Conservation (phyloP, 2,329 filamentous ascomycete genomes). For the Penicillium glabrum region DNA sequence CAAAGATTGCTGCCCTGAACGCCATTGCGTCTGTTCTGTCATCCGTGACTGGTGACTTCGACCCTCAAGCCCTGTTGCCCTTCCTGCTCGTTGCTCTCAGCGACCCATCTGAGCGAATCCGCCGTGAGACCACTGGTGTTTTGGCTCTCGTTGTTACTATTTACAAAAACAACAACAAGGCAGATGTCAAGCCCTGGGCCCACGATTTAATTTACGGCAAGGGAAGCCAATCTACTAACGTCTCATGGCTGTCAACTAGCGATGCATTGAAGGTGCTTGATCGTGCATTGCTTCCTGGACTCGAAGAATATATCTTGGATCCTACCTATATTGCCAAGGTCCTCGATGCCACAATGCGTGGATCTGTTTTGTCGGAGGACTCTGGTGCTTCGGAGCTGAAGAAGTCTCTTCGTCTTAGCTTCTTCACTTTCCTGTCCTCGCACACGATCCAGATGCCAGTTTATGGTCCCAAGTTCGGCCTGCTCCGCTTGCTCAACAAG, state of each 20-base stretch:
- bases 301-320: conserved; percentile 88
- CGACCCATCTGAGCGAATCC: conserved; percentile 74
- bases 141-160: conserved; percentile 56
- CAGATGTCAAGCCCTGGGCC: conserved; percentile 55
- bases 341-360: conserved; percentile 62
- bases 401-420: conserved; percentile 61
- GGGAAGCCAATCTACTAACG: conserved; percentile 44
- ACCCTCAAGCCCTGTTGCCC: conserved; percentile 80
- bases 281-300: conserved; percentile 66
- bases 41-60: conserved; percentile 54
- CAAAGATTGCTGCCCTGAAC: conserved; percentile 68
- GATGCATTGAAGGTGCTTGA: conserved; percentile 63
- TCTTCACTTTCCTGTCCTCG: conserved; percentile 71
- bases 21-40: conserved; percentile 58
- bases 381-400: conserved; percentile 57
- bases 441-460: conserved; percentile 71
- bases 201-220: conserved; percentile 65
- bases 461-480: conserved; percentile 65
- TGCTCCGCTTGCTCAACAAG: conserved; percentile 71
- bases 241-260: conserved; percentile 60
- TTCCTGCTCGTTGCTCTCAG: conserved; percentile 74
- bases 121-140: conserved; percentile 71
- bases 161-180: conserved; percentile 50
- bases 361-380: conserved; percentile 32
- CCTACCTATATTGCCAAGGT: conserved; percentile 66